phyloP scores from a whole-genome alignment of 345 rosid genomes.

The Cardiospermum halicacabum region DNA sequence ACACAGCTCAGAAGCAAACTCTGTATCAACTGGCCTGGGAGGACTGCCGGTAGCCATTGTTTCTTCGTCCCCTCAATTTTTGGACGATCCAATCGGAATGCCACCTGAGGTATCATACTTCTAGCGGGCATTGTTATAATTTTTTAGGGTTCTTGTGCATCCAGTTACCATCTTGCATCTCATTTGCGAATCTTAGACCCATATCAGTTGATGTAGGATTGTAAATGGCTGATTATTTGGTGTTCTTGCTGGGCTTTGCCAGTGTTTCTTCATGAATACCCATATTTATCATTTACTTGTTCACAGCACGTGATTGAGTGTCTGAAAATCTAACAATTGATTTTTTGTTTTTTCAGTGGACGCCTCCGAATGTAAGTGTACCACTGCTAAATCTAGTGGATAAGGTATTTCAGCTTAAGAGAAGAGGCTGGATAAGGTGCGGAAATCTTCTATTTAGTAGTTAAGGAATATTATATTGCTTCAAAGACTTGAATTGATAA shows the following conservation, averaged over 20 bases:
- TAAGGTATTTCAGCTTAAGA: conserved; percentile 90
- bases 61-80: conserved; percentile 24
- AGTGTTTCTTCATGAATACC: too few species aligned
- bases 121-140: conserved; percentile 6
- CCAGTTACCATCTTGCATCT: conserved; percentile 1
- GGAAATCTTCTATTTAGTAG: conserved; percentile 8
- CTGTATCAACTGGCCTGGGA: conserved; percentile 29
- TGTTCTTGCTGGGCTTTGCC: not conserved
- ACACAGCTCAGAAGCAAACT: conserved; percentile 30
- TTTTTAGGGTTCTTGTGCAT: not conserved
- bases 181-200: not conserved
- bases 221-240: conserved; percentile 6
- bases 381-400: conserved; percentile 94
- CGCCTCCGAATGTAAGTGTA: conserved; percentile 92
- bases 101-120: conserved; percentile 75
- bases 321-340: conserved; percentile 8
- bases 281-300: not conserved
- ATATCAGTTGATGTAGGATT: conserved; percentile 1
- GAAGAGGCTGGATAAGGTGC: conserved; percentile 98
- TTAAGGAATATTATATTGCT: not conserved
- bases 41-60: conserved; percentile 30
- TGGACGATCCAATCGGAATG: conserved; percentile 74
- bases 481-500: conserved; percentile 1
- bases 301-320: not conserved
- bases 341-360: conserved; percentile 75